Percentiles rank a stretch among this genome's conserved stretches.
Conservation (phyloP, 129 eudicot genomes). For the Flaveria sonorensis region DNA sequence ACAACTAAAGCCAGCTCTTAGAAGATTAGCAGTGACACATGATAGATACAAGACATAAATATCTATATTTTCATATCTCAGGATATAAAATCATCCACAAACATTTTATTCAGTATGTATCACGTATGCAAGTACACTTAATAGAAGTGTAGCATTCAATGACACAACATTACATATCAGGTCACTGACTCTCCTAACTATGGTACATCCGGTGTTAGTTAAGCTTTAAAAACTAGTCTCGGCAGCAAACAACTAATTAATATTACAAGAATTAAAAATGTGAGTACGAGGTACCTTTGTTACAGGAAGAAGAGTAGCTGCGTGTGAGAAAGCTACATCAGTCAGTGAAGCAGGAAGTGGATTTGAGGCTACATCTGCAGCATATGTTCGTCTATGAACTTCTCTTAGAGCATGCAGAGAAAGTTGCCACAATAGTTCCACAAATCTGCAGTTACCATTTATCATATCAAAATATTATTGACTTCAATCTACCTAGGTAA, state of each 20-base stretch:
- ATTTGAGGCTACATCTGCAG: slow-evolving; percentile 92
- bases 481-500: not conserved
- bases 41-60: not conserved
- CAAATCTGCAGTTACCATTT: slow-evolving; percentile 73
- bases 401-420: slow-evolving; percentile 96
- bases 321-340: slow-evolving; percentile 97
- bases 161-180: not conserved
- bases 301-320: slow-evolving; percentile 95
- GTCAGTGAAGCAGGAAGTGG: slow-evolving; percentile 95
- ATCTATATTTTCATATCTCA: slow-evolving; percentile 7
- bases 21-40: not conserved
- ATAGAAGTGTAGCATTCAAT: slow-evolving; percentile 2
- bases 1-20: not conserved
- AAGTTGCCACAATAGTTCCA: slow-evolving; percentile 97
- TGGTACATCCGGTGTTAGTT: not conserved
- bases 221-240: not conserved
- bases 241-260: not conserved
- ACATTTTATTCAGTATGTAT: not conserved
- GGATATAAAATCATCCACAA: slow-evolving; percentile 1
- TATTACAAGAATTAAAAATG: not conserved
- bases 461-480: slow-evolving; percentile 28
- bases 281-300: slow-evolving; percentile 62
- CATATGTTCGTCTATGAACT: slow-evolving; percentile 92
- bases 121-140: slow-evolving; percentile 12
- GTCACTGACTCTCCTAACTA: not conserved